Conservation (phyloP, 345 rosid genomes). For the Geranium brycei region DNA sequence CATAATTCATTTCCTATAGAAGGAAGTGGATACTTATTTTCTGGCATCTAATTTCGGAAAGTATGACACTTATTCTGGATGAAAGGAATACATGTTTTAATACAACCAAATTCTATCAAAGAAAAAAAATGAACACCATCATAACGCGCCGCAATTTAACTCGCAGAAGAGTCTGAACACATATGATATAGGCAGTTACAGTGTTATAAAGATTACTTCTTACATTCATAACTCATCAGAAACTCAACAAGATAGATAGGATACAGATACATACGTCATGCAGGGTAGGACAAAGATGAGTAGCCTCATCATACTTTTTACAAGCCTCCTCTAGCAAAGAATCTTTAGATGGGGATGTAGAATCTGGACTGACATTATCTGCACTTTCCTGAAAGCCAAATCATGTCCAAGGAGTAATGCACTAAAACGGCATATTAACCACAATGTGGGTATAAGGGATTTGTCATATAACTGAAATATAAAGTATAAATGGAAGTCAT, state of each 20-base stretch:
- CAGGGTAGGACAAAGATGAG: slow-evolving; percentile 75
- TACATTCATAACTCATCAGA: not conserved
- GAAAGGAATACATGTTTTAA: too few species aligned
- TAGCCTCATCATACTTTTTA: slow-evolving; percentile 91
- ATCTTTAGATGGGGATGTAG: slow-evolving; percentile 92
- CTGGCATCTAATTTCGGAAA: too few species aligned
- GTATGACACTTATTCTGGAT: too few species aligned
- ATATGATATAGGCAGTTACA: not conserved
- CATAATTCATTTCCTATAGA: too few species aligned
- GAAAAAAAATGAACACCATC: not conserved
- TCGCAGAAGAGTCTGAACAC: not conserved
- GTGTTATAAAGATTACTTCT: not conserved
- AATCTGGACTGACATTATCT: slow-evolving; percentile 77
- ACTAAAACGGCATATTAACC: not conserved
- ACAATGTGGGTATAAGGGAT: not conserved
- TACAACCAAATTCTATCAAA: too few species aligned
- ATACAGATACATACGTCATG: slow-evolving; percentile 60
- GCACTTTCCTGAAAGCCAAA: slow-evolving; percentile 80
- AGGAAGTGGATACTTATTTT: too few species aligned
- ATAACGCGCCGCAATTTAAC: not conserved
- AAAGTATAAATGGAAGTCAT: not conserved
- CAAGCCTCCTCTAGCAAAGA: slow-evolving; percentile 96
- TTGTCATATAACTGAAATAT: not conserved
- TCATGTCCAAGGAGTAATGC: not conserved
- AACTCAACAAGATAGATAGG: slow-evolving; percentile 4